Evolutionary conservation across 768 basidiomycete species (phyloP), one percentile per base, ranked within the genome.

Genomic region (Glaciozyma martinii): DNA sequence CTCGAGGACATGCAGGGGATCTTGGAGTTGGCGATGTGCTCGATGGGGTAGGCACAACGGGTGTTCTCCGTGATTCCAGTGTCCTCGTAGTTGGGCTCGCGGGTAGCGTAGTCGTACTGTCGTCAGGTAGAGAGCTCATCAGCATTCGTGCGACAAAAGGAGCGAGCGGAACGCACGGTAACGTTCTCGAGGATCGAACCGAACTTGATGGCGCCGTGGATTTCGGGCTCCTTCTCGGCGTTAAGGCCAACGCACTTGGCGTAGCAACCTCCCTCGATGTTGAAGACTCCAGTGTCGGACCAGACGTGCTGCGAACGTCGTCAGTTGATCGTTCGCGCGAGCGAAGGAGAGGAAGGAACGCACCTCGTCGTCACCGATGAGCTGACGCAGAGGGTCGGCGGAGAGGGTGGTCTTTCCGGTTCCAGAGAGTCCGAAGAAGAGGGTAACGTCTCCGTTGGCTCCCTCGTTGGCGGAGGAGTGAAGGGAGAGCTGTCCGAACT

Each of bases 251-350:
- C 88, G 77, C 85, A 87, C 80, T 99, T 98, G 78, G 95, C 95
- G 76, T 98, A 99, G 71, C 95, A 99, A 57, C 95, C 95, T 68
- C 95, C 95, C 75, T 99, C 95, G 74, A 99, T 99, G 82, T 98
- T 98, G 85, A 99, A 99, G 66, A 99, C 94, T 75, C 95, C 95
- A 23, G 82, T 86, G 78, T 99, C 95, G 21, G 90, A 91, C 95
- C 95, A 99, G 74, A 99, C 95, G 76, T 99, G 95, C 79, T 40
- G 37, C 37, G 37, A 40, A 2, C 37, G 37, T 13, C 37, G 37
- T n/a, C n/a, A 13, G 37, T 40, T 33, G 3, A 40, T 40, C 37
- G 37, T 40, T 40, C 37, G 37, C 37, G 15, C 37, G 10, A 6
- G 2, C 37, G 37, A 40, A 40, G 15, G 37, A 13, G 15, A 5